A percentile compares a stretch with the other conserved stretches of the same genome.
These are phyloP conservation scores for Tuber indicum DNA, from an alignment of 495 filamentous ascomycete genomes.

Conservation along the genomic window DNA sequence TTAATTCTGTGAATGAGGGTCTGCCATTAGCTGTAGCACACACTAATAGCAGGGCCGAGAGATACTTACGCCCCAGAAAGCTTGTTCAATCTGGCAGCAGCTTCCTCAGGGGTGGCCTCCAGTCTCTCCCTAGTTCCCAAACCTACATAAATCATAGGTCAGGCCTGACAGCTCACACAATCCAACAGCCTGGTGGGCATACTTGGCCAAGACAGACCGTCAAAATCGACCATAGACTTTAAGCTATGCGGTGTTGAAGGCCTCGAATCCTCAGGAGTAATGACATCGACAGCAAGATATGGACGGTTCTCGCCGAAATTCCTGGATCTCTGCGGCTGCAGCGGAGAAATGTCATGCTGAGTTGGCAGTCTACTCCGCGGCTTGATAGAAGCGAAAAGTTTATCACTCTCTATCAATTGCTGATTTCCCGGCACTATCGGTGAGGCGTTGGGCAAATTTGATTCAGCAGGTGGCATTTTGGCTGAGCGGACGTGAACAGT, in stretches of 20 bases:
- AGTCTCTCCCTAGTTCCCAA: conserved; percentile 70
- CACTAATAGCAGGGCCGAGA: not conserved
- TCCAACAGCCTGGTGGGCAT: conserved; percentile 23
- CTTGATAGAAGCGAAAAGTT: conserved; percentile 33
- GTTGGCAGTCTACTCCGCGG: conserved; percentile 12
- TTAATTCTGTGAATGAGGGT: conserved; percentile 45
- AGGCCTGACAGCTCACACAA: not conserved
- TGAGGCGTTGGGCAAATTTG: not conserved
- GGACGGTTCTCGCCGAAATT: conserved; percentile 12
- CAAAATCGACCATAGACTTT: conserved; percentile 63
- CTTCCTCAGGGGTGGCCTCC: conserved; percentile 70
- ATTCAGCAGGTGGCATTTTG: not conserved
- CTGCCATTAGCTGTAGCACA: not conserved
- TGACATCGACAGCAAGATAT: conserved; percentile 6
- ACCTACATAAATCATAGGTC: conserved; percentile 47
- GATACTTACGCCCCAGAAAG: conserved; percentile 60
- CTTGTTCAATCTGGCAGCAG: conserved; percentile 62
- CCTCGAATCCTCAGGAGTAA: conserved; percentile 32
- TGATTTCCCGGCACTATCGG: not conserved
- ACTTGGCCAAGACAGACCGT: conserved; percentile 68
- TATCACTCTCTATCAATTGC: conserved; percentile 10
- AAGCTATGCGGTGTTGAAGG: conserved; percentile 30
- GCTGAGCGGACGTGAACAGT: not conserved
- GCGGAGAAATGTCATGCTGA: conserved; percentile 36
- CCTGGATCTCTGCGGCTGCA: conserved; percentile 22